Conservation (phyloP, 495 filamentous ascomycete genomes). For the Xylaria flabelliformis region DNA sequence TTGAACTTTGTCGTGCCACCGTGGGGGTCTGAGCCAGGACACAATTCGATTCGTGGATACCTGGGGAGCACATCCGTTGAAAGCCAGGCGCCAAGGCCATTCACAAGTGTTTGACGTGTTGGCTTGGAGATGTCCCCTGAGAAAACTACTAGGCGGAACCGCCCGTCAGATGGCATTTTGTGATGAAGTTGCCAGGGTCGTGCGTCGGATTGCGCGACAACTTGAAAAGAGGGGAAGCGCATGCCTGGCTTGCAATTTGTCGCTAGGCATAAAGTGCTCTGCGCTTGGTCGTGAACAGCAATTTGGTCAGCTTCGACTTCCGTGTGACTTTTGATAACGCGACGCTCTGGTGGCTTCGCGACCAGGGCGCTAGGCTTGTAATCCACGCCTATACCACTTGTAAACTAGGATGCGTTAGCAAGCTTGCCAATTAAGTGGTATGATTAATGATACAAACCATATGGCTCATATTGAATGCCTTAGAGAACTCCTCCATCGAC, state of each 20-base stretch:
- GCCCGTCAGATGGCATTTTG: slow-evolving; percentile 58
- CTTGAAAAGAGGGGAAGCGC: slow-evolving; percentile 63
- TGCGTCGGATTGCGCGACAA: slow-evolving; percentile 63
- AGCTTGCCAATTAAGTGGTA: neutral
- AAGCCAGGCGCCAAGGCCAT: slow-evolving; percentile 49
- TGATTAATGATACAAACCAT: slow-evolving; percentile 28
- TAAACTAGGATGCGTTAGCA: slow-evolving; percentile 33
- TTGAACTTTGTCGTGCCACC: slow-evolving; percentile 39
- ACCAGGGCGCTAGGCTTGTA: slow-evolving; percentile 43
- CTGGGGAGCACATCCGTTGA: slow-evolving; percentile 40
- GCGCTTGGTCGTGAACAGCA: slow-evolving; percentile 7
- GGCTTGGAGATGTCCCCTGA: slow-evolving; percentile 60
- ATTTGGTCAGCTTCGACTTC: slow-evolving; percentile 43
- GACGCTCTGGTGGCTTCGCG: slow-evolving; percentile 30
- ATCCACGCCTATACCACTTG: slow-evolving; percentile 45
- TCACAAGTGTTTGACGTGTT: slow-evolving; percentile 39
- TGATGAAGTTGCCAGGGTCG: slow-evolving; percentile 60
- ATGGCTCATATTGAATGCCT: slow-evolving; percentile 47
- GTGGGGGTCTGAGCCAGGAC: slow-evolving; percentile 26
- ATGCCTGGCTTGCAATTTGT: slow-evolving; percentile 58
- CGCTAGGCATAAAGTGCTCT: slow-evolving; percentile 21
- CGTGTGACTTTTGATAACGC: slow-evolving; percentile 27
- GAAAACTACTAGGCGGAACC: slow-evolving; percentile 69
- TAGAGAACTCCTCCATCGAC: slow-evolving; percentile 54
- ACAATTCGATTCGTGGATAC: slow-evolving; percentile 26